Percentiles rank a stretch among this genome's conserved stretches.
These are phyloP conservation scores for Hyphodiscus hymeniophilus DNA, from an alignment of 495 filamentous ascomycete species.

Conservation along the genomic window DNA sequence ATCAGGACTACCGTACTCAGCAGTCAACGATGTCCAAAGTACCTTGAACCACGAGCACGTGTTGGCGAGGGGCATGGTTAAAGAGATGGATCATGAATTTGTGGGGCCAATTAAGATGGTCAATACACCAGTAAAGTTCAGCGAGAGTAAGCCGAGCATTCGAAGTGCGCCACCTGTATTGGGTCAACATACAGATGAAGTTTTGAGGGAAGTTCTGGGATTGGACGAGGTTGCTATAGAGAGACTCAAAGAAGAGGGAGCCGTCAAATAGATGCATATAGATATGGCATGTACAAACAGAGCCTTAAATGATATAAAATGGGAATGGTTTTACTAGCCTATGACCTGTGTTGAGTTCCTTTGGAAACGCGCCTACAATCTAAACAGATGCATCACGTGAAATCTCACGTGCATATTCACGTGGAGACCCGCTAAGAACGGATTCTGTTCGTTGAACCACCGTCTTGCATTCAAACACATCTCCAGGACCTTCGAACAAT, in stretches of 20 bases:
- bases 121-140: constrained; percentile 95
- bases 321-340: too few species aligned
- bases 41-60: constrained; percentile 85
- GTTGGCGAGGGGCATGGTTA: constrained; percentile 77
- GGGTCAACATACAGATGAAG: constrained; percentile 87
- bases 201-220: constrained; percentile 60
- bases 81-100: constrained; percentile 69
- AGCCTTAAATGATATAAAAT: too few species aligned
- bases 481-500: constrained; percentile 3
- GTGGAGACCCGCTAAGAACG: constrained; percentile 2
- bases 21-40: constrained; percentile 83
- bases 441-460: too few species aligned
- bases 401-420: too few species aligned
- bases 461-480: too few species aligned
- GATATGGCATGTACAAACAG: not conserved
- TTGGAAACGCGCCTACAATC: too few species aligned
- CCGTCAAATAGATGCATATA: constrained; percentile 48
- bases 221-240: constrained; percentile 54
- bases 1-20: constrained; percentile 88
- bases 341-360: too few species aligned
- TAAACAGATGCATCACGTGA: constrained; percentile 12
- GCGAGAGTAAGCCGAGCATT: constrained; percentile 68
- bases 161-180: constrained; percentile 75
- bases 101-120: constrained; percentile 86
- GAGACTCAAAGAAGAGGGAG: constrained; percentile 56